Evolutionary conservation across 2,329 filamentous ascomycete genomes (phyloP).

Genomic region (Neopestalotiopsis clavispora): DNA sequence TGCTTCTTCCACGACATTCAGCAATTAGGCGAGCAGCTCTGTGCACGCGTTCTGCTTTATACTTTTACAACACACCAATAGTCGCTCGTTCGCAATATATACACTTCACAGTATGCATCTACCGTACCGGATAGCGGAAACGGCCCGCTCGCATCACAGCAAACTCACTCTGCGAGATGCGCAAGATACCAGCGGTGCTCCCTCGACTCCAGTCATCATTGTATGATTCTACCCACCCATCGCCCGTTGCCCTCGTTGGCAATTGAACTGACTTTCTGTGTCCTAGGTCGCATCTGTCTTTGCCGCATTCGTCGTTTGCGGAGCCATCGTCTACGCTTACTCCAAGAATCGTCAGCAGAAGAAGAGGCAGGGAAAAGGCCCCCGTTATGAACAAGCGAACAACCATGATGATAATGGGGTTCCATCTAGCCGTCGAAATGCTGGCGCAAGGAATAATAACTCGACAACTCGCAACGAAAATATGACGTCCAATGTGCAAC

Average conservation of each 20-base stretch:
- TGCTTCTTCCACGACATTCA: background rate
- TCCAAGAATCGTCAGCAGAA: background rate
- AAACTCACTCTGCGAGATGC: background rate
- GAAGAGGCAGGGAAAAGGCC: background rate
- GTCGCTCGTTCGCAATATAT: constrained; percentile 4
- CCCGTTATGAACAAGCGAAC: constrained; percentile 7
- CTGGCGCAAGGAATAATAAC: constrained; percentile 25
- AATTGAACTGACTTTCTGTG: background rate
- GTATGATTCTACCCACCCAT: background rate
- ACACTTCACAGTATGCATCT: constrained; percentile 8
- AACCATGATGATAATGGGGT: constrained; percentile 18
- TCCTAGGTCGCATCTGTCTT: background rate
- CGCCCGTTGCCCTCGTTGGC: too few relatives aligned
- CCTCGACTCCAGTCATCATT: background rate
- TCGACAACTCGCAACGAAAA: constrained; percentile 28
- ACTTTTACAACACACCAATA: background rate
- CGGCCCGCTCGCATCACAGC: background rate
- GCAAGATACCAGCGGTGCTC: background rate
- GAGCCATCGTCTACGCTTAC: background rate
- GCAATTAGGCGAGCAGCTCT: background rate
- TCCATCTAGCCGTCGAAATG: background rate
- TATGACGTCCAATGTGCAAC: constrained; percentile 60
- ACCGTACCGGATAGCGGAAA: constrained; percentile 4
- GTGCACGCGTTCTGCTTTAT: background rate
- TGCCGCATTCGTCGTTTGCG: background rate